These are phyloP conservation scores for Verbena officinalis DNA, from an alignment of 257 asterid genomes.

Conservation along the genomic window DNA sequence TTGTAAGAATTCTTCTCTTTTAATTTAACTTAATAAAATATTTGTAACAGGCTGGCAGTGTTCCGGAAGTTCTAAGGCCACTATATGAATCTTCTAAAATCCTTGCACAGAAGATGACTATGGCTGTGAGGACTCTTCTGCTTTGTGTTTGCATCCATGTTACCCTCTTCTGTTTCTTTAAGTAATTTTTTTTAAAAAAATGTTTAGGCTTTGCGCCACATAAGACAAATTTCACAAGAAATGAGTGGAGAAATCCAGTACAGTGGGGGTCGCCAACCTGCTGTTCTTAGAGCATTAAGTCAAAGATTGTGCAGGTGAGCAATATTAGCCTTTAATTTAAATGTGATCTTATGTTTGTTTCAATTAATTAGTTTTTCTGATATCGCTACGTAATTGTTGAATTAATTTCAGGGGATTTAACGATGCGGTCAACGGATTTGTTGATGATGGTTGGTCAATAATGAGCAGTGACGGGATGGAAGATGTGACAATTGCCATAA, in stretches of 20 bases:
- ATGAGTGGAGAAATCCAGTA: constrained; percentile 83
- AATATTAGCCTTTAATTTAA: background rate
- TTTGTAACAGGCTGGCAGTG: constrained; percentile 64
- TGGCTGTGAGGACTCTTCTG: constrained; percentile 62
- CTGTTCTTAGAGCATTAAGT: constrained; percentile 83
- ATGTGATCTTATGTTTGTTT: background rate
- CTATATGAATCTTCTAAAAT: constrained; percentile 96
- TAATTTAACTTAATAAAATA: background rate
- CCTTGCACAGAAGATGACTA: constrained; percentile 93
- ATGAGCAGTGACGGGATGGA: constrained; percentile 85
- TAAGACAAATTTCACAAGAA: constrained; percentile 92
- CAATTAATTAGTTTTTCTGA: background rate
- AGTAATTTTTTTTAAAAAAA: background rate
- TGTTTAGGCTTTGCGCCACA: constrained; percentile 75
- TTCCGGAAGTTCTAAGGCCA: constrained; percentile 95
- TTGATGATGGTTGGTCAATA: constrained; percentile 95
- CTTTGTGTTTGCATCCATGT: background rate
- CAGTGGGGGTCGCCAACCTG: constrained; percentile 85
- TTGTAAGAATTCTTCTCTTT: background rate
- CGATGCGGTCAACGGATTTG: constrained; percentile 94
- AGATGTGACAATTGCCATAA: constrained; percentile 80
- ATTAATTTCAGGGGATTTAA: constrained; percentile 71
- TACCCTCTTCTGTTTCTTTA: background rate
- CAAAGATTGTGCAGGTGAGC: constrained; percentile 83
- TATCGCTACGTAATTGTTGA: constrained; percentile 1